phyloP scores from a whole-genome alignment of 495 filamentous ascomycete species.

The Pyrenopolyporus hunteri region DNA sequence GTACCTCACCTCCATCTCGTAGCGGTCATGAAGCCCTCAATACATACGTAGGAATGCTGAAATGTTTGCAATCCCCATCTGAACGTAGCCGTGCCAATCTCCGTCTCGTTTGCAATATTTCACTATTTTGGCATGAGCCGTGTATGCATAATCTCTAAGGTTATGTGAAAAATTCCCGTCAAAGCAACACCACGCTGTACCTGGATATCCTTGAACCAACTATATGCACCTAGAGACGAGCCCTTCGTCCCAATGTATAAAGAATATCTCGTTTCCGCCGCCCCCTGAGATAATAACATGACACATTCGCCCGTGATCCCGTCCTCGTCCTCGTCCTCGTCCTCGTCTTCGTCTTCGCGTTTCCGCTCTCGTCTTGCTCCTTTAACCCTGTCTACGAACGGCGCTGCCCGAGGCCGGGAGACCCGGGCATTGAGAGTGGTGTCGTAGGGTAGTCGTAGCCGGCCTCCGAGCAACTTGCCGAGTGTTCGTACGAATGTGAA shows the following conservation, averaged over 20 bases:
- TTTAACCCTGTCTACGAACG: conserved; percentile 23
- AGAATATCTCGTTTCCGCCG: conserved; percentile 25
- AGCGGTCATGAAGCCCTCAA: not conserved
- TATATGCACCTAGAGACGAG: conserved; percentile 31
- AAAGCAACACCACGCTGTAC: conserved; percentile 31
- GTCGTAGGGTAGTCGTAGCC: conserved; percentile 68
- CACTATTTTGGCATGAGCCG: not conserved
- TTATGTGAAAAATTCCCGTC: not conserved
- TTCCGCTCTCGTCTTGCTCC: too few relatives aligned
- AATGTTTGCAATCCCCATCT: not conserved
- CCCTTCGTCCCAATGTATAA: conserved; percentile 36
- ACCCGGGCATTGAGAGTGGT: conserved; percentile 70
- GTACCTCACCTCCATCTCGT: not conserved
- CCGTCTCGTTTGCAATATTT: not conserved
- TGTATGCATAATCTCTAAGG: conserved; percentile 2
- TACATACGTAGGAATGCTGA: not conserved
- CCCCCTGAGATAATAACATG: conserved; percentile 22
- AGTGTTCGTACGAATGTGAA: conserved; percentile 80
- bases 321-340: not conserved
- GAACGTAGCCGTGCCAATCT: not conserved
- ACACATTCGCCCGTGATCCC: conserved; percentile 12
- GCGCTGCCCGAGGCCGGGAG: conserved; percentile 57
- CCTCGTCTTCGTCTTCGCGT: not conserved
- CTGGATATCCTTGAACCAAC: conserved; percentile 34
- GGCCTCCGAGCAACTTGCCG: conserved; percentile 65